A percentile compares a stretch with the other conserved stretches of the same genome.
These are phyloP conservation scores for Ganoderma leucocontextum DNA, from an alignment of 1,284 basidiomycete genomes.

Conservation along the genomic window DNA sequence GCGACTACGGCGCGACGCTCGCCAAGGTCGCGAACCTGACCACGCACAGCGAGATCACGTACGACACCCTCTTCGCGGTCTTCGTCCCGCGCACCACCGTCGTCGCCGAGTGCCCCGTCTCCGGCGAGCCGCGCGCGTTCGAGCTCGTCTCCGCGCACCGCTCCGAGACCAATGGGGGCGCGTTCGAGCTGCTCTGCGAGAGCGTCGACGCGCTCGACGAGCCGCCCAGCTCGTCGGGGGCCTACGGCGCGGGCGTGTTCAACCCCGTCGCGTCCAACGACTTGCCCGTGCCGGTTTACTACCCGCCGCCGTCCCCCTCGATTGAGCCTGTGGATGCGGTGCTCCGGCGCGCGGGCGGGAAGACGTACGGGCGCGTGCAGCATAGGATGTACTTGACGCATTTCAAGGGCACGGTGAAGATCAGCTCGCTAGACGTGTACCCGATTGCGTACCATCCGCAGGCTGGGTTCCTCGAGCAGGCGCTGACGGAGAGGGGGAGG, in stretches of 20 bases:
- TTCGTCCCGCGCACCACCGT: constrained; percentile 58
- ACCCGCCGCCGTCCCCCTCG: neutral
- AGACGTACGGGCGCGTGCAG: constrained; percentile 48
- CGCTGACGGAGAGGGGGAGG: constrained; percentile 54
- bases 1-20: constrained; percentile 57
- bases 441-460: constrained; percentile 59
- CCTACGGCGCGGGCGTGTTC: constrained; percentile 9
- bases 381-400: constrained; percentile 47
- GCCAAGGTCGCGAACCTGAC: constrained; percentile 53
- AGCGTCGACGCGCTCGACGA: constrained; percentile 57
- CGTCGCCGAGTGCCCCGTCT: constrained; percentile 56
- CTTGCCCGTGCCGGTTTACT: neutral
- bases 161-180: constrained; percentile 36
- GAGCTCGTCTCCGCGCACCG: constrained; percentile 48
- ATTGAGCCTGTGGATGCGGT: constrained; percentile 10
- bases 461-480: constrained; percentile 45
- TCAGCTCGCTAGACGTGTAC: constrained; percentile 56
- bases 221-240: neutral
- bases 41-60: constrained; percentile 62
- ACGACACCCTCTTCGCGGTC: constrained; percentile 59
- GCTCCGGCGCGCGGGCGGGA: constrained; percentile 22
- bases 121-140: constrained; percentile 57
- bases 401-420: constrained; percentile 58
- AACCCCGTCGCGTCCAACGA: constrained; percentile 10
- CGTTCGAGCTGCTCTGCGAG: constrained; percentile 53